phyloP scores from a whole-genome alignment of 2,329 filamentous ascomycete genomes.

The Colletotrichum phormii region DNA sequence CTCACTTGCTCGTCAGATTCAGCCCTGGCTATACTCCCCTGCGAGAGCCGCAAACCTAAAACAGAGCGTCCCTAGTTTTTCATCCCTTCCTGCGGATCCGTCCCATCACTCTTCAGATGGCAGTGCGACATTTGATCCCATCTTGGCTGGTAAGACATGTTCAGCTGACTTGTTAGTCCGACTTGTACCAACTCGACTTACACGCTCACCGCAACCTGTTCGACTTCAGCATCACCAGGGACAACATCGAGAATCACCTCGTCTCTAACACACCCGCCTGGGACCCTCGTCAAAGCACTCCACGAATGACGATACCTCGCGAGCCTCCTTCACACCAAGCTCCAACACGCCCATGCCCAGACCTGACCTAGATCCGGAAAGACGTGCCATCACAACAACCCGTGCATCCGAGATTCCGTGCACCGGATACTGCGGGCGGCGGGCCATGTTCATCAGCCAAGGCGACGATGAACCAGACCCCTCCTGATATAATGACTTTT shows the following conservation, averaged over 20 bases:
- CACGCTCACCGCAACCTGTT: neutral
- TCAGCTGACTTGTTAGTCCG: neutral
- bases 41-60: conserved; percentile 36
- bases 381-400: neutral
- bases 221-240: neutral
- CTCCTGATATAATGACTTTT: conserved; percentile 34
- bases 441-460: conserved; percentile 26
- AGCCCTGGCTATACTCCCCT: conserved; percentile 32
- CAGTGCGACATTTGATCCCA: neutral
- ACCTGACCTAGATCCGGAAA: neutral
- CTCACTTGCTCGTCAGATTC: neutral
- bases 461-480: conserved; percentile 12
- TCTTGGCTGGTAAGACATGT: neutral
- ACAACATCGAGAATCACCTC: neutral
- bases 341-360: conserved; percentile 30
- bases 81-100: conserved; percentile 22
- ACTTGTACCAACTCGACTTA: neutral
- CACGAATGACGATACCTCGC: conserved; percentile 1
- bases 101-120: conserved; percentile 27
- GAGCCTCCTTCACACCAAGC: conserved; percentile 13
- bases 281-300: neutral
- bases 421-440: conserved; percentile 19
- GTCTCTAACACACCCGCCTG: neutral
- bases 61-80: conserved; percentile 24
- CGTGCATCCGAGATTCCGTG: conserved; percentile 26